A percentile compares a stretch with the other conserved stretches of the same genome.
phyloP scores from a whole-genome alignment of 2,329 filamentous ascomycete species.

The Alternaria atra region DNA sequence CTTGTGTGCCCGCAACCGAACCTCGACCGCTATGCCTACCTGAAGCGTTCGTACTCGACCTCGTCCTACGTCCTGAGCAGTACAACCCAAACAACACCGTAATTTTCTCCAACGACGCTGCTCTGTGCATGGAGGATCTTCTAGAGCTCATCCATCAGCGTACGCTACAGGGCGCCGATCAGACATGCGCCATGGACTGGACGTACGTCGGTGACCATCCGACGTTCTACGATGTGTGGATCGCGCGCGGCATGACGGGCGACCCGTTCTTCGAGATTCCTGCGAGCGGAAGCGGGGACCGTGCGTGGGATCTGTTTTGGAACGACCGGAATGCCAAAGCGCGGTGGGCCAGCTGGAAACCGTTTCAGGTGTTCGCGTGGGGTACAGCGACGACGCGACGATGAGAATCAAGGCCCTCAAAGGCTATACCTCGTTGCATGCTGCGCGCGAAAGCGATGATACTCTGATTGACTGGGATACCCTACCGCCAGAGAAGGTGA shows the following conservation, averaged over 20 bases:
- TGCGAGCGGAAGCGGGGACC: conserved; percentile 58
- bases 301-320: conserved; percentile 56
- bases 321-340: conserved; percentile 53
- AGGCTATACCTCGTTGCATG: conserved; percentile 58
- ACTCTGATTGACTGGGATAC: conserved; percentile 55
- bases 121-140: conserved; percentile 59
- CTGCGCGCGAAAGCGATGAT: conserved; percentile 38
- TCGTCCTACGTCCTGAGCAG: conserved; percentile 71
- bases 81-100: conserved; percentile 95
- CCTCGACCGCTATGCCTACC: too few relatives aligned
- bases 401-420: conserved; percentile 60
- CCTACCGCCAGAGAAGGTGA: conserved; percentile 58
- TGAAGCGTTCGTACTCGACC: too few relatives aligned
- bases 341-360: conserved; percentile 50
- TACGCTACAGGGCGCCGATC: conserved; percentile 58
- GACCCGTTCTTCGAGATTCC: conserved; percentile 66
- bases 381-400: conserved; percentile 60
- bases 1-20: too few relatives aligned
- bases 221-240: conserved; percentile 68
- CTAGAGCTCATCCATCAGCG: conserved; percentile 65
- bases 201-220: conserved; percentile 55
- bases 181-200: conserved; percentile 70
- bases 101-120: conserved; percentile 87
- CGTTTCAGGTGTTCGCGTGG: conserved; percentile 70
- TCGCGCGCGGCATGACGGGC: conserved; percentile 62